Percentiles rank a stretch among this genome's conserved stretches.
Evolutionary conservation across 1,139 yeast species (phyloP).

Genomic region (Yamadazyma diospyri): DNA sequence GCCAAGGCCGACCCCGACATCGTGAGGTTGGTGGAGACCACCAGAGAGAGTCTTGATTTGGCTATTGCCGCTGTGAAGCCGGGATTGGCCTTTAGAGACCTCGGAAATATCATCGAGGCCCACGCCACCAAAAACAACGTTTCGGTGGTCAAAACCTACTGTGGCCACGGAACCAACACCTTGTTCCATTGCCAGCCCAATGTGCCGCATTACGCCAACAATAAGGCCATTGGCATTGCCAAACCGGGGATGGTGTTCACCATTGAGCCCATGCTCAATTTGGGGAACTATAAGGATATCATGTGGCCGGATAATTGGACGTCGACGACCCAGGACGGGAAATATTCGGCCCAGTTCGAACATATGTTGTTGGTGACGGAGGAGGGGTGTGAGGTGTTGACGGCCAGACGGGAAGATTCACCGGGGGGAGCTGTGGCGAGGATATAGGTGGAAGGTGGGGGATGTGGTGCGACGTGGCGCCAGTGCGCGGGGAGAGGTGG

Average conservation of each 20-base stretch:
- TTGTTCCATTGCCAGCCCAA: slow-evolving; percentile 92
- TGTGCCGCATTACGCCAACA: slow-evolving; percentile 90
- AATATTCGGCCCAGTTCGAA: slow-evolving; percentile 89
- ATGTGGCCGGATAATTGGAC: slow-evolving; percentile 99
- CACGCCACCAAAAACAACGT: slow-evolving; percentile 78
- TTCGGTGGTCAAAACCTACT: slow-evolving; percentile 84
- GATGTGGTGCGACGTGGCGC: background rate
- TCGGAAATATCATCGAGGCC: slow-evolving; percentile 86
- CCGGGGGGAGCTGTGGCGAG: slow-evolving; percentile 88
- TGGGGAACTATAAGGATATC: slow-evolving; percentile 78
- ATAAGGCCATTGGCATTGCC: slow-evolving; percentile 90
- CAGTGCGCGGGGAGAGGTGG: too few relatives aligned
- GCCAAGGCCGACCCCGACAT: slow-evolving; percentile 71
- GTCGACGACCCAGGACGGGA: slow-evolving; percentile 83
- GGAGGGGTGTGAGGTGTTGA: slow-evolving; percentile 86
- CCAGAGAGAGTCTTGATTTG: slow-evolving; percentile 81
- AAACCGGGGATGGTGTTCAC: slow-evolving; percentile 97
- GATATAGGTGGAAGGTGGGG: slow-evolving; percentile 25
- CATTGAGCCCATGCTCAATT: slow-evolving; percentile 94
- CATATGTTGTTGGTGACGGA: slow-evolving; percentile 92
- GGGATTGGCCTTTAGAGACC: slow-evolving; percentile 80
- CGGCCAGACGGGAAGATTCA: slow-evolving; percentile 71
- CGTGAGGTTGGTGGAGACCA: slow-evolving; percentile 88
- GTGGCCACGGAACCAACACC: slow-evolving; percentile 91
- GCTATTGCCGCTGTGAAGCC: slow-evolving; percentile 89